Evolutionary conservation across 352 stramenopile species (phyloP).

Genomic region (Pythium pyrilobum): DNA sequence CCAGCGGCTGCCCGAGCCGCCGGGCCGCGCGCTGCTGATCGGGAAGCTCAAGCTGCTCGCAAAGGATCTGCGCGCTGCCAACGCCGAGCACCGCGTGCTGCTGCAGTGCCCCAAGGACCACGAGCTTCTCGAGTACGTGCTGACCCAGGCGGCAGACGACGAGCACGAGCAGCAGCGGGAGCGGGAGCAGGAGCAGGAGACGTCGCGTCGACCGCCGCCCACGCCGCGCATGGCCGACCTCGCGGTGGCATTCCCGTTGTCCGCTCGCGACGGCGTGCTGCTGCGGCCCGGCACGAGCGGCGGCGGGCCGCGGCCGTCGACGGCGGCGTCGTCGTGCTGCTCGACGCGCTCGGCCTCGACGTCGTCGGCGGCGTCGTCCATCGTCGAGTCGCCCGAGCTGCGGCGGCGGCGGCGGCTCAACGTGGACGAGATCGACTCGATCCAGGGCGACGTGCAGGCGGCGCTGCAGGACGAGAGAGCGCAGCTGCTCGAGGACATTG

Average conservation of each 20-base stretch:
- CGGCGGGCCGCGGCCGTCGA: conserved; percentile 27
- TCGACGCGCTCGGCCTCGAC: conserved; percentile 47
- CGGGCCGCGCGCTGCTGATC: conserved; percentile 55
- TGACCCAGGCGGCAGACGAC: conserved; percentile 10
- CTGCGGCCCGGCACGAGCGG: conserved; percentile 52
- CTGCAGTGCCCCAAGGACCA: conserved; percentile 34
- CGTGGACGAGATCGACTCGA: conserved; percentile 69
- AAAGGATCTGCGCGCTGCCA: conserved; percentile 27
- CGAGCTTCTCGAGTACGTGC: conserved; percentile 59
- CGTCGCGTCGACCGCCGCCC: conserved; percentile 13
- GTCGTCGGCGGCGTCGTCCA: conserved; percentile 38
- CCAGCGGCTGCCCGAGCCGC: conserved; percentile 47
- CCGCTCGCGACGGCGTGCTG: conserved; percentile 14
- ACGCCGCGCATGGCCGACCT: conserved; percentile 49
- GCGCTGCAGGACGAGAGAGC: conserved; percentile 53
- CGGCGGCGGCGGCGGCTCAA: conserved; percentile 47
- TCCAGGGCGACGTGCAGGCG: conserved; percentile 51
- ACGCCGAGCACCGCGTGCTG: neutral
- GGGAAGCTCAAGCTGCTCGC: conserved; percentile 71
- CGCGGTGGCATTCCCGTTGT: neutral
- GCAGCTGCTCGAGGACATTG: conserved; percentile 73
- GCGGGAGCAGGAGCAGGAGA: neutral
- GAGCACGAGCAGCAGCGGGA: neutral
- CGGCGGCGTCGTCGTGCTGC: conserved; percentile 46
- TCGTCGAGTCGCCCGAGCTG: conserved; percentile 57